Base-by-base conservation (phyloP, 345 rosid species). In the Populus euphratica region DNA sequence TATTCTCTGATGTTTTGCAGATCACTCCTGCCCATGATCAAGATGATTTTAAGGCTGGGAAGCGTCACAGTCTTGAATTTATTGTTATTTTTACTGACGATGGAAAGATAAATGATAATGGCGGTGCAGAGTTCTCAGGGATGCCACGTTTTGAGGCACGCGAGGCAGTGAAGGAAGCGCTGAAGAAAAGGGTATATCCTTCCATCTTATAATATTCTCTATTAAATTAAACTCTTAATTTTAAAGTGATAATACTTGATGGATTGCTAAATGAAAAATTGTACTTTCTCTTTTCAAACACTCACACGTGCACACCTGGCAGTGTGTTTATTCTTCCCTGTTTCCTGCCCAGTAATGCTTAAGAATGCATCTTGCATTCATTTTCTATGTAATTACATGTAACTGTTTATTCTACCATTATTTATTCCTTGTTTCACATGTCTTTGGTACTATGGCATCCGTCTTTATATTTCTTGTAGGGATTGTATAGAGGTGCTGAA, bases 11-110 rank as follows among this genome's bases (percentile, higher is more conserved):
- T 39, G 1, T 81, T 80, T 80, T 72, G 78, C 90, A 96, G 98
- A 96, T 96, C 73, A 96, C 99, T 76, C 99, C 99, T 6, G 98
- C 97, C 1, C 99, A 96, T 77, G 99, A 96, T 82, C 96, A 93
- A 76, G 89, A 96, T 86, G 99, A 96, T 87, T 96, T 87, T 82
- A 90, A 90, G 78, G 97, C 91, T 69, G 98, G 99, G 78, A 96
- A 87, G 86, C 96, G 96, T 63, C 97, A 92, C 83, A 83, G 80
- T 78, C 93, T 96, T 69, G 89, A 90, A 70, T 92, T 91, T 80
- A 87, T 96, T 47, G 92, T 90, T 86, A 85, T 96, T 77, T 89
- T 96, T 61, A 90, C 97, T 14, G 98, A 96, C 86, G 98, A 96
- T 76, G 99, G 98, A 38, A 89, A 89, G 72, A 92, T 96, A 83